Percentiles rank a stretch among this genome's conserved stretches.
Conservation (phyloP, 176 grass and related monocot genomes). For the Oryza glumipatula region DNA sequence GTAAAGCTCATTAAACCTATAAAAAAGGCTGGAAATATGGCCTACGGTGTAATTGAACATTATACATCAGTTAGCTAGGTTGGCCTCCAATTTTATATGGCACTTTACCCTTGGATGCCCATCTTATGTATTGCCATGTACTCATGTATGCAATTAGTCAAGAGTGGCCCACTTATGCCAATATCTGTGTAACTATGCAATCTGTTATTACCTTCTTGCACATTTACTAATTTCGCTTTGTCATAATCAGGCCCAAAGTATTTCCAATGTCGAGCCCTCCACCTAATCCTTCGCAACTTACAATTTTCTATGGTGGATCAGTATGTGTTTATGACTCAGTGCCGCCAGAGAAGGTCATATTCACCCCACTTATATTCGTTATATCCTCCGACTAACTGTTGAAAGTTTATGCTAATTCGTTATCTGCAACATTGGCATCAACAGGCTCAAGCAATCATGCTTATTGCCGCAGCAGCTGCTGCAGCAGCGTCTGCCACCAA, state of each 20-base stretch:
- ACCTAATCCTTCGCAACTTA: constrained; percentile 60
- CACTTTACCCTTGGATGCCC: neutral
- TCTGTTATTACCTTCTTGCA: constrained; percentile 7
- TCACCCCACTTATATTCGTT: constrained; percentile 13
- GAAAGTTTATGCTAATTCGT: constrained; percentile 8
- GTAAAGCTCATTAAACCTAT: neutral
- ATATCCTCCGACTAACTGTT: neutral
- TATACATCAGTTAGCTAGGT: neutral
- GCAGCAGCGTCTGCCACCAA: constrained; percentile 47
- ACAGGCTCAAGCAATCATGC: constrained; percentile 96
- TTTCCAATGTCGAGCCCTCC: constrained; percentile 49
- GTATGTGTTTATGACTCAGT: constrained; percentile 86
- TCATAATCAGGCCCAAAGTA: constrained; percentile 50
- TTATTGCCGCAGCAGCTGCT: constrained; percentile 70
- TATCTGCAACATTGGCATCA: constrained; percentile 16
- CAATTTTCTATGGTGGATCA: constrained; percentile 84
- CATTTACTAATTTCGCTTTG: constrained; percentile 26
- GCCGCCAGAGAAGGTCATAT: constrained; percentile 76
- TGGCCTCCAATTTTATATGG: neutral
- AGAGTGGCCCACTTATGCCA: neutral
- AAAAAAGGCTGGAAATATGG: neutral
- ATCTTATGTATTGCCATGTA: neutral
- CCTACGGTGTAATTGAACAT: neutral
- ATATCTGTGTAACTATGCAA: neutral
- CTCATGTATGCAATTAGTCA: neutral